A percentile compares a stretch with the other conserved stretches of the same genome.
These are phyloP conservation scores for Athelia sp. DNA, from an alignment of 1,284 basidiomycete species.

Conservation along the genomic window DNA sequence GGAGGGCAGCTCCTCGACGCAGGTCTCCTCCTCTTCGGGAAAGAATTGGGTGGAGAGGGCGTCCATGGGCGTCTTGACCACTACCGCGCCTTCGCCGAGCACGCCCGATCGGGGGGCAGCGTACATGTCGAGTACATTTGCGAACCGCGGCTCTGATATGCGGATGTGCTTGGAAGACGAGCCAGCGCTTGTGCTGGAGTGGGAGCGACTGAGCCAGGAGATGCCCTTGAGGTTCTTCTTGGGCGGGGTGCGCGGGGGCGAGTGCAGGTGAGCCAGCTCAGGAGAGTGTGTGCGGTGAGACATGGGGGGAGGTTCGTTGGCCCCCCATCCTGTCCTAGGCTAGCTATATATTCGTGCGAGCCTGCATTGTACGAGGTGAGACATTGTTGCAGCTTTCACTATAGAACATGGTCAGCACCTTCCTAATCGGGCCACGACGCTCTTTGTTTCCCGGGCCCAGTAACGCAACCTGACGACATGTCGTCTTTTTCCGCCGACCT, in stretches of 20 bases:
- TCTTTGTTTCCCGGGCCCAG: too few species aligned
- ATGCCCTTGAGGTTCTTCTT: constrained; percentile 15
- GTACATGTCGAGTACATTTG: constrained; percentile 43
- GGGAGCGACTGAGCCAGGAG: constrained; percentile 23
- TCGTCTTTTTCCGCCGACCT: constrained; percentile 38
- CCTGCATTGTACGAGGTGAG: constrained; percentile 19
- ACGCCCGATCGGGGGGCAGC: constrained; percentile 36
- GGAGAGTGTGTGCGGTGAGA: not conserved
- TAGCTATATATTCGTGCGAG: constrained; percentile 21
- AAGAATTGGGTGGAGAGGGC: constrained; percentile 36
- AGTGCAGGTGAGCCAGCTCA: constrained; percentile 17
- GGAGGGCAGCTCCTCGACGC: constrained; percentile 20
- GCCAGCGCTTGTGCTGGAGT: constrained; percentile 9
- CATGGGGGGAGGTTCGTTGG: constrained; percentile 25
- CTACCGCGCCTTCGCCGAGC: constrained; percentile 61
- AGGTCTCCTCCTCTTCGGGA: constrained; percentile 19
- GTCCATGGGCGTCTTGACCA: constrained; percentile 74
- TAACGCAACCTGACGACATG: not conserved
- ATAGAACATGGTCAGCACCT: too few species aligned
- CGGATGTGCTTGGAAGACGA: constrained; percentile 46
- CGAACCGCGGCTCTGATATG: constrained; percentile 59
- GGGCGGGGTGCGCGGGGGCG: constrained; percentile 20
- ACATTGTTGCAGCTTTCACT: too few species aligned
- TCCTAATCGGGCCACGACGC: too few species aligned
- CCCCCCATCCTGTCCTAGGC: constrained; percentile 42